These are phyloP conservation scores for Macrolepiota albuminosa DNA, from an alignment of 768 basidiomycete species.

Conservation along the genomic window DNA sequence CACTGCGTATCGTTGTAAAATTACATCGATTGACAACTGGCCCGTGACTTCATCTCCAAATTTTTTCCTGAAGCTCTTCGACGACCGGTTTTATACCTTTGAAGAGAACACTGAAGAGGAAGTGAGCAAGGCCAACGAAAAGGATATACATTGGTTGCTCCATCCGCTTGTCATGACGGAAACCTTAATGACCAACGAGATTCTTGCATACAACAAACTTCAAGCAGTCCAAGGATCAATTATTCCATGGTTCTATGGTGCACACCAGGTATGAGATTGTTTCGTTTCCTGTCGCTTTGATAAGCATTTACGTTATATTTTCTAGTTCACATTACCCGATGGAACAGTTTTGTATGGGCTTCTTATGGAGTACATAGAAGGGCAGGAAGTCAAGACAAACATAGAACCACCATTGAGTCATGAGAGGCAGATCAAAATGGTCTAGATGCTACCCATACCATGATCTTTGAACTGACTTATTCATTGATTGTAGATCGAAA, in stretches of 20 bases:
- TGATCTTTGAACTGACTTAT: background rate
- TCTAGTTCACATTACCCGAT: background rate
- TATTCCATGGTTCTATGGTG: background rate
- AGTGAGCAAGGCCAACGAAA: background rate
- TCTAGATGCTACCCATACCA: background rate
- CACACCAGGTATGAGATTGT: background rate
- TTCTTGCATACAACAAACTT: background rate
- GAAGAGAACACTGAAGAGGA: background rate
- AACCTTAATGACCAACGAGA: background rate
- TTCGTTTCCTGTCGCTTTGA: background rate
- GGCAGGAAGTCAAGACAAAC: background rate
- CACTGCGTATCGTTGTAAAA: background rate
- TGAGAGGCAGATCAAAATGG: background rate
- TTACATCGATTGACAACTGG: background rate
- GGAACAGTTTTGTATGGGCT: background rate
- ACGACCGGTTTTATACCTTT: background rate
- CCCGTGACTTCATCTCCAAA: background rate
- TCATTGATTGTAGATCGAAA: background rate
- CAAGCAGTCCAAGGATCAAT: background rate
- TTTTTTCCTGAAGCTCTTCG: background rate
- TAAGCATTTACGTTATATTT: background rate
- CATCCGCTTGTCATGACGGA: background rate
- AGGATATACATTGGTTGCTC: background rate
- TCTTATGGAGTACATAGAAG: background rate
- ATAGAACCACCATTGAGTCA: background rate